phyloP scores from a whole-genome alignment of 2,329 filamentous ascomycete species.

The Hypoxylon sp. region DNA sequence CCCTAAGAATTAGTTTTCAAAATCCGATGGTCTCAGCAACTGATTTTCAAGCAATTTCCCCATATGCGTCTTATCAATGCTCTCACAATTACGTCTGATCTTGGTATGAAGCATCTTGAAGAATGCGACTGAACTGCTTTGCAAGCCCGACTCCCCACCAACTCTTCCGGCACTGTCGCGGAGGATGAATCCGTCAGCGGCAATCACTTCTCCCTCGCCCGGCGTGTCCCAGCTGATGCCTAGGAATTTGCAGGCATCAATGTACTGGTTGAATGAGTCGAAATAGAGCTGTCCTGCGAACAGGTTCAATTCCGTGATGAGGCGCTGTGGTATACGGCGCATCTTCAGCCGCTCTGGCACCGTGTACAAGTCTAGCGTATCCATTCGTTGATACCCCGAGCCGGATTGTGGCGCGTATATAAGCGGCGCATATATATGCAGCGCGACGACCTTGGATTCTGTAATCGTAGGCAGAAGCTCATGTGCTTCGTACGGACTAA shows the following conservation, averaged over 20 bases:
- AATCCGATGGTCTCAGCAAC: constrained; percentile 37
- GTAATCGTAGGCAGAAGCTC: constrained; percentile 37
- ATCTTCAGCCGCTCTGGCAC: constrained; percentile 28
- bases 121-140: constrained; percentile 57
- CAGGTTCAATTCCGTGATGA: constrained; percentile 68
- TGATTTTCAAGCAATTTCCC: constrained; percentile 57
- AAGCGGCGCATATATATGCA: constrained; percentile 47
- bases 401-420: constrained; percentile 32
- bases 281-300: constrained; percentile 80
- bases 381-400: constrained; percentile 26
- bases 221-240: constrained; percentile 59
- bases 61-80: constrained; percentile 60
- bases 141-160: constrained; percentile 48
- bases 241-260: constrained; percentile 64
- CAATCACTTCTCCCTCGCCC: constrained; percentile 42
- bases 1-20: constrained; percentile 20
- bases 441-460: constrained; percentile 21
- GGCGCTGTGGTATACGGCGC: constrained; percentile 28
- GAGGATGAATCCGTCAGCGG: constrained; percentile 56
- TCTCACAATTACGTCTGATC: constrained; percentile 57
- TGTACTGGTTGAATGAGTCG: constrained; percentile 67
- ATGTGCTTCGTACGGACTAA: constrained; percentile 50
- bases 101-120: constrained; percentile 56
- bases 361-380: constrained; percentile 45
- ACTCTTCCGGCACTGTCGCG: constrained; percentile 41